These are phyloP conservation scores for Aspergillus candidus DNA, from an alignment of 2,329 filamentous ascomycete genomes.

Conservation along the genomic window DNA sequence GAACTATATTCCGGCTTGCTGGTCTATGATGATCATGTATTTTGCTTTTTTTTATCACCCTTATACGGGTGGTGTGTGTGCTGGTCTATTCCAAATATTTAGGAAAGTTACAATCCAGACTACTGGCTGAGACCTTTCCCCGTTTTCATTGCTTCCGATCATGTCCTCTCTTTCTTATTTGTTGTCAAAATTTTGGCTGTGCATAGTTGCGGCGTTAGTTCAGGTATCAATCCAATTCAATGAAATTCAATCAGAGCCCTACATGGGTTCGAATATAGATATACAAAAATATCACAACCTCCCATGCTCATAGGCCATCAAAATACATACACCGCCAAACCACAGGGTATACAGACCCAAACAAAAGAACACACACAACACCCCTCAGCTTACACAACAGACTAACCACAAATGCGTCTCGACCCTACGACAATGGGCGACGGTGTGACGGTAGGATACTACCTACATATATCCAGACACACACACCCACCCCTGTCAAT, in stretches of 20 bases:
- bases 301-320: too few species aligned
- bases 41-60: constrained; percentile 10
- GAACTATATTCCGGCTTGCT: constrained; percentile 6
- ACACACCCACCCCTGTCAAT: too few species aligned
- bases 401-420: too few species aligned
- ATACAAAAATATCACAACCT: neutral
- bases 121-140: neutral
- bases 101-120: constrained; percentile 6
- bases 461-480: too few species aligned
- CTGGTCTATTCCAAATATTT: neutral
- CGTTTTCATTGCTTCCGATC: neutral
- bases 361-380: too few species aligned
- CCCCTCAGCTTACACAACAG: too few species aligned
- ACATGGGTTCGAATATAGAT: too few species aligned
- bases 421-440: too few species aligned
- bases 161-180: neutral
- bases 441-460: too few species aligned
- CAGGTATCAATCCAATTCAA: neutral
- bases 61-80: neutral
- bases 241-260: too few species aligned
- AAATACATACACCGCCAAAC: too few species aligned
- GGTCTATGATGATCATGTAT: constrained; percentile 11
- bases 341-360: too few species aligned
- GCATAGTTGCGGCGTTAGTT: constrained; percentile 24
- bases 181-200: constrained; percentile 14